Percentiles rank a stretch among this genome's conserved stretches.
phyloP scores from a whole-genome alignment of 2,329 filamentous ascomycete species.

The Tolypocladium cylindrosporum region DNA sequence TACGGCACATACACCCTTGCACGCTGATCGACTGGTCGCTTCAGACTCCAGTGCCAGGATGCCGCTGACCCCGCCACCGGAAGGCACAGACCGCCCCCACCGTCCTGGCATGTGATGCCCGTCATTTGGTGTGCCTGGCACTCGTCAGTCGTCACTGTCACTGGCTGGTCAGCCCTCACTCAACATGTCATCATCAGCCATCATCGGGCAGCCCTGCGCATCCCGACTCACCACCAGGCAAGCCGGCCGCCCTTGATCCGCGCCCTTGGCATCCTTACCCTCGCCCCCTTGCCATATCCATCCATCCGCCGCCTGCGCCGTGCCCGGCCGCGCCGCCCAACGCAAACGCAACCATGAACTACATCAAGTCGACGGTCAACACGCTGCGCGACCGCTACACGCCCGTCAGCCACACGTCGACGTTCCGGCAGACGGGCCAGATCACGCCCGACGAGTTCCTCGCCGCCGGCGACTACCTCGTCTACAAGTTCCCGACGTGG shows the following conservation, averaged over 20 bases:
- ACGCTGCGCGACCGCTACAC: slow-evolving; percentile 86
- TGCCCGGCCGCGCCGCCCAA: neutral
- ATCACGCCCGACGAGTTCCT: slow-evolving; percentile 97
- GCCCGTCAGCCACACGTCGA: slow-evolving; percentile 80
- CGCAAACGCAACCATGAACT: slow-evolving; percentile 54
- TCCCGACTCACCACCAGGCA: no score
- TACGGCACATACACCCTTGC: no score
- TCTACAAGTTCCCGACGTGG: slow-evolving; percentile 99
- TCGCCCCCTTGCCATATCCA: neutral
- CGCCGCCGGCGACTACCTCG: slow-evolving; percentile 89
- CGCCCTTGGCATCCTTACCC: neutral
- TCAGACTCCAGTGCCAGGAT: no score
- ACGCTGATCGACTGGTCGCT: no score
- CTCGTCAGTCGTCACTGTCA: neutral
- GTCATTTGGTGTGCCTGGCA: slow-evolving; percentile 1
- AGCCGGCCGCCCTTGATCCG: no score
- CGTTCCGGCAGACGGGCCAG: slow-evolving; percentile 86
- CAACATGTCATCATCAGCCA: slow-evolving; percentile 3
- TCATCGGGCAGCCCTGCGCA: neutral
- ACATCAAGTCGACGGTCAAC: slow-evolving; percentile 86
- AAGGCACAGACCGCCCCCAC: slow-evolving; percentile 1
- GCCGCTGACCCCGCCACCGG: neutral
- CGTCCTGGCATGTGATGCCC: slow-evolving; percentile 19
- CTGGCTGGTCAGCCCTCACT: neutral
- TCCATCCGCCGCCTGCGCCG: neutral